A percentile compares a stretch with the other conserved stretches of the same genome.
Conservation (phyloP, 164 flowering plant species). For the Malania oleifera region DNA sequence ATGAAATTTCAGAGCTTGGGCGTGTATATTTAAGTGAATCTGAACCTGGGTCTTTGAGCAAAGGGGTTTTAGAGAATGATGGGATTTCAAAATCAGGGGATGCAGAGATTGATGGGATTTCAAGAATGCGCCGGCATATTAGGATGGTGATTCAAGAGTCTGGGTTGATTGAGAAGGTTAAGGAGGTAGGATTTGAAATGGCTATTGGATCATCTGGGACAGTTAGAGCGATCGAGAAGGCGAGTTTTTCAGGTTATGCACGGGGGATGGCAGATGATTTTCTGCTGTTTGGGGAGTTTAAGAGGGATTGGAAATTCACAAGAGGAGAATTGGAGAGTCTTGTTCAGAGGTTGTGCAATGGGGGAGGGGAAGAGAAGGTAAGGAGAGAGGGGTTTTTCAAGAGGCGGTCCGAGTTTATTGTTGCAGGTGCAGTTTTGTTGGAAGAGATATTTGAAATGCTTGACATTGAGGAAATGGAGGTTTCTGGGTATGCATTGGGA, state of each 20-base stretch:
- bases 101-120: conserved; percentile 13
- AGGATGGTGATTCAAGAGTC: conserved; percentile 31
- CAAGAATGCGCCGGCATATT: conserved; percentile 34
- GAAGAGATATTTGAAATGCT: conserved; percentile 59
- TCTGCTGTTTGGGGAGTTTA: conserved; percentile 10
- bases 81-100: too few relatives aligned
- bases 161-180: conserved; percentile 42
- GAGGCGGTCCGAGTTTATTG: conserved; percentile 58
- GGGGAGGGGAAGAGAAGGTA: conserved; percentile 18
- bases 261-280: conserved; percentile 1
- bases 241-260: conserved; percentile 27
- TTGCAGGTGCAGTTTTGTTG: conserved; percentile 66
- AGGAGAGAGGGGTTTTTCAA: conserved; percentile 43
- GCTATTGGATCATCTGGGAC: conserved; percentile 64
- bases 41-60: too few relatives aligned
- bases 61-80: too few relatives aligned
- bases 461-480: conserved; percentile 60
- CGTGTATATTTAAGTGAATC: too few relatives aligned
- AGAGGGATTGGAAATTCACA: conserved; percentile 53
- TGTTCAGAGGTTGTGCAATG: conserved; percentile 38
- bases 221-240: conserved; percentile 39
- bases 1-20: too few relatives aligned
- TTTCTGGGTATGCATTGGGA: conserved; percentile 66
- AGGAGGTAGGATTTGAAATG: conserved; percentile 36
- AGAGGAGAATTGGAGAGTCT: conserved; percentile 42